Base-by-base conservation (phyloP, 192 early-diverging fungal genomes). In the Rhizophagus clarus region DNA sequence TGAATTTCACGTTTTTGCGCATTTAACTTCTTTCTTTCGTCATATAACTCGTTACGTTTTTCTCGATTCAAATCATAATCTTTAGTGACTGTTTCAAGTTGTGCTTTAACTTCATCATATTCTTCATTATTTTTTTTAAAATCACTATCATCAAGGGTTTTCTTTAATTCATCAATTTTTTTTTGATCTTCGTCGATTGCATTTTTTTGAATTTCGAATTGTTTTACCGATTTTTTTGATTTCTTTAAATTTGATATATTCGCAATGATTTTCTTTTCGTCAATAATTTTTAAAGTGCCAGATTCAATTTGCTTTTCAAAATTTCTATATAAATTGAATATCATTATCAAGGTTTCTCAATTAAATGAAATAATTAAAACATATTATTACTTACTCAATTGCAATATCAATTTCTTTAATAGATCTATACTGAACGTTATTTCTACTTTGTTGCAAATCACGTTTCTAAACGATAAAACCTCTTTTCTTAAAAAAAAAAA, bases 211-310 rank as follows among this genome's bases (percentile, higher is more conserved):
- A 83, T 81, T 85, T 91, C 85, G 45, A 83, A 73, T 15, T 86
- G 89, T 74, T 94, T 89, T 69, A 97, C 90, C 15, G 86, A 80
- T 77, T 96, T 94, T 75, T 91, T 91, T 49, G 87, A 85, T 84
- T 89, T 91, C 83, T 96, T 95, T 81, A 96, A 85, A n/a, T 82
- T 80, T 51, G 90, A 93, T 72, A 95, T 93, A 82, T 96, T 95
- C 67, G 92, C 82, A n/a, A 96, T 89, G 61, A 94, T 90, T 85
- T 90, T 90, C 84, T 95, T 96, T 87, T 98, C 97, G 71, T 97
- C 96, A 66, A 93, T 88, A 77, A 98, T 84, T 80, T 93, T 90
- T 60, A 94, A 82, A 32, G 78, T 86, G 79, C 96, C 96, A 47
- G 91, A 88, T 63, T 94, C 92, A 75, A 97, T 90, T 83, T 94